A percentile compares a stretch with the other conserved stretches of the same genome.
phyloP scores from a whole-genome alignment of 306 rosid genomes.

The Cyclanthera cordifolia region DNA sequence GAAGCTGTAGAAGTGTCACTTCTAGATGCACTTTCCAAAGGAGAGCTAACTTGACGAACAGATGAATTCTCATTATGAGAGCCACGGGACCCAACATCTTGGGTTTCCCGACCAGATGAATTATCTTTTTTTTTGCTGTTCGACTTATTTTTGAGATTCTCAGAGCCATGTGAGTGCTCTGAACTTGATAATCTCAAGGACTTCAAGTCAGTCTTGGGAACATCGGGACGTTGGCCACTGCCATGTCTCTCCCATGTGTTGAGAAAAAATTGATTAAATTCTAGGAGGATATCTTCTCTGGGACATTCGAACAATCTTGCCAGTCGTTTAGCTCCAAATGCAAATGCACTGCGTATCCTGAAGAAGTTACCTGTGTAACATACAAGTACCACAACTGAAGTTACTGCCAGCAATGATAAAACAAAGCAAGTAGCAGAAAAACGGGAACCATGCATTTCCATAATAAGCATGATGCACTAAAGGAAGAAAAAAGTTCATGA shows the following conservation, averaged over 20 bases:
- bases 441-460: background rate
- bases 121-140: conserved; percentile 35
- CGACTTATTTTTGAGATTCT: conserved; percentile 28
- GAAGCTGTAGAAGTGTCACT: conserved; percentile 31
- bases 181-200: conserved; percentile 37
- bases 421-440: background rate
- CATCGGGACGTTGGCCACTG: conserved; percentile 95
- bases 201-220: conserved; percentile 49
- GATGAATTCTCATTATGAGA: conserved; percentile 31
- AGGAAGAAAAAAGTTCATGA: background rate
- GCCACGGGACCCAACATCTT: conserved; percentile 29
- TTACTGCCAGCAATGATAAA: background rate
- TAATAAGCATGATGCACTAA: background rate
- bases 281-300: conserved; percentile 49
- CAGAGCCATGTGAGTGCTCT: conserved; percentile 40
- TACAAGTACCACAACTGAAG: conserved; percentile 7
- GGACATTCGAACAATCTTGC: conserved; percentile 87
- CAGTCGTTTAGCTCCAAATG: conserved; percentile 80
- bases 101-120: conserved; percentile 33
- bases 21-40: conserved; percentile 34
- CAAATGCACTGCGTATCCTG: conserved; percentile 97
- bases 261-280: conserved; percentile 81
- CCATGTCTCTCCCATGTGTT: conserved; percentile 99
- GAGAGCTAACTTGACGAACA: conserved; percentile 37
- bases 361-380: conserved; percentile 85